Evolutionary conservation across 257 asterid genomes (phyloP).

Genomic region (Solanum chaucha): DNA sequence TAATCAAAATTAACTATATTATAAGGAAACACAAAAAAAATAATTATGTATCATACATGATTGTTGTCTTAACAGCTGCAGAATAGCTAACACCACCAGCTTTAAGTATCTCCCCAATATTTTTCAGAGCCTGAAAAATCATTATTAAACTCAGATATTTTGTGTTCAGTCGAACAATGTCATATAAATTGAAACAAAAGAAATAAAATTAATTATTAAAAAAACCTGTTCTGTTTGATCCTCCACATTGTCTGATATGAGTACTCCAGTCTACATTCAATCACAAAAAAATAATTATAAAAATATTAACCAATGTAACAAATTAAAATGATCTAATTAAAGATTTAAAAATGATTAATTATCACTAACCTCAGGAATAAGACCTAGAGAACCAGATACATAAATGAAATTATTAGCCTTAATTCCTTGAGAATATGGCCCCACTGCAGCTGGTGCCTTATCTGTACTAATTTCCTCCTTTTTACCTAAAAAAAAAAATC

Average conservation of each 20-base stretch:
- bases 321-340: not conserved
- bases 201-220: not conserved
- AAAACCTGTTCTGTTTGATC: conserved; percentile 95
- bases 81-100: conserved; percentile 84
- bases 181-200: not conserved
- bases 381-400: conserved; percentile 33
- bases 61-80: conserved; percentile 93
- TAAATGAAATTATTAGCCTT: conserved; percentile 44
- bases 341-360: not conserved
- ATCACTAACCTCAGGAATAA: conserved; percentile 56
- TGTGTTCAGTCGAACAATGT: rapidly evolving
- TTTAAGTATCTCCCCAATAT: conserved; percentile 92
- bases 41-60: conserved; percentile 42
- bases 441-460: conserved; percentile 60
- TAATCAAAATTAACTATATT: not conserved
- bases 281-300: not conserved
- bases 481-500: not conserved
- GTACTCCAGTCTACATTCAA: conserved; percentile 62
- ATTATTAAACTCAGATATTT: not conserved
- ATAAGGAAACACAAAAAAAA: not conserved
- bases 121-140: conserved; percentile 56
- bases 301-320: not conserved
- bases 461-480: conserved; percentile 50
- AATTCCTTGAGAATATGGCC: conserved; percentile 66
- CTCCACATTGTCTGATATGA: conserved; percentile 71